A percentile compares a stretch with the other conserved stretches of the same genome.
Evolutionary conservation across 2,329 filamentous ascomycete genomes (phyloP).

Genomic region (Fusarium lateritium): DNA sequence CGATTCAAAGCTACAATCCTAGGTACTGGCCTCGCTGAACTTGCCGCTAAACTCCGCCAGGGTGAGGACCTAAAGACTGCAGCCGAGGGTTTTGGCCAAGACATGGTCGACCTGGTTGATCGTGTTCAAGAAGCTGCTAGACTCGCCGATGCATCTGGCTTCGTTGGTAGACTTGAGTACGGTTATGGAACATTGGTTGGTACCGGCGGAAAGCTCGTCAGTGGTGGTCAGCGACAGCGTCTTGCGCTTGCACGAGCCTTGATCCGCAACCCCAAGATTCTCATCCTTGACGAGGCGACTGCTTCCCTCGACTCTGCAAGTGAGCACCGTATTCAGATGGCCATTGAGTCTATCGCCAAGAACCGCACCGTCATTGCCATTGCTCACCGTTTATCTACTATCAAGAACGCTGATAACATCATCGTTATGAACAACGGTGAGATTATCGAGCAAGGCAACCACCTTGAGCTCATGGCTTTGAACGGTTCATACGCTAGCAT

Average conservation of each 20-base stretch:
- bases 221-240: constrained; percentile 73
- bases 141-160: constrained; percentile 71
- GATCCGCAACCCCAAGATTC: constrained; percentile 69
- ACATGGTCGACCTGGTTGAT: constrained; percentile 65
- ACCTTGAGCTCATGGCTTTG: constrained; percentile 69
- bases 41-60: constrained; percentile 66
- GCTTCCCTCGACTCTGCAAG: constrained; percentile 71
- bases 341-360: constrained; percentile 61
- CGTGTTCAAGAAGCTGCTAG: constrained; percentile 66
- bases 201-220: constrained; percentile 67
- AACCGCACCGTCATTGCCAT: constrained; percentile 77
- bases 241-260: constrained; percentile 72
- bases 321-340: constrained; percentile 68
- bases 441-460: constrained; percentile 75
- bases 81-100: constrained; percentile 60
- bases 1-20: constrained; percentile 63
- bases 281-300: constrained; percentile 75
- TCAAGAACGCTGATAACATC: constrained; percentile 76
- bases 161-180: constrained; percentile 67
- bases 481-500: constrained; percentile 67
- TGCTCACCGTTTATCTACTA: constrained; percentile 73
- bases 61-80: constrained; percentile 64
- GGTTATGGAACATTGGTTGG: constrained; percentile 70
- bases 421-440: constrained; percentile 74
- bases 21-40: constrained; percentile 62